phyloP scores from a whole-genome alignment of 169 alveolate genomes.

The Perkinsus marinus region DNA sequence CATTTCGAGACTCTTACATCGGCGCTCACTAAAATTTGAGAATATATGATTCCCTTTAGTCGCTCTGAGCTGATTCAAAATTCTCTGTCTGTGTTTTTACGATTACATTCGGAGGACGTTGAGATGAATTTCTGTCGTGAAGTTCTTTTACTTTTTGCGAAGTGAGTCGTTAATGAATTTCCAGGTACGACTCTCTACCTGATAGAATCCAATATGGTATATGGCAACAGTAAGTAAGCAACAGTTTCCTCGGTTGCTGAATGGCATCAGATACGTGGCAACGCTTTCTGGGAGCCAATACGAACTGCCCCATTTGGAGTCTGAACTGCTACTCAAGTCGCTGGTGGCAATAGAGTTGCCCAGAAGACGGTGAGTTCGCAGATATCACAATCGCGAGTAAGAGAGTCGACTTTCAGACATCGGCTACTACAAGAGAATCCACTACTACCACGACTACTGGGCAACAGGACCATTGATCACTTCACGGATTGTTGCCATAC shows the following conservation, averaged over 20 bases:
- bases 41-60: too few relatives aligned
- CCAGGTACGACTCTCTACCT: neutral
- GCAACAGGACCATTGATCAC: neutral
- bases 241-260: neutral
- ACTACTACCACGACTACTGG: neutral
- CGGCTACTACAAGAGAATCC: neutral
- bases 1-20: too few relatives aligned
- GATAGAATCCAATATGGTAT: neutral
- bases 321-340: constrained; percentile 51
- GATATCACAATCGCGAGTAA: constrained; percentile 27
- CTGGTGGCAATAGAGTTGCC: constrained; percentile 49
- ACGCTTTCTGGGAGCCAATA: neutral
- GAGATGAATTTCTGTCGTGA: too few relatives aligned
- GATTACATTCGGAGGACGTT: too few relatives aligned
- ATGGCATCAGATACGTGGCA: neutral
- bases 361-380: constrained; percentile 40
- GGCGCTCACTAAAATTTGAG: too few relatives aligned
- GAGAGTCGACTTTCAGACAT: neutral
- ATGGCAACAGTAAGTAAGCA: neutral
- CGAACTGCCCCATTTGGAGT: constrained; percentile 29
- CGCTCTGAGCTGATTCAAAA: too few relatives aligned
- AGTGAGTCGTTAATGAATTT: neutral
- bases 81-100: too few relatives aligned
- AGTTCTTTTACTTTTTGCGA: neutral
- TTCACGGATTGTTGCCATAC: constrained; percentile 39